A percentile compares a stretch with the other conserved stretches of the same genome.
These are phyloP conservation scores for Beauveria caledonica DNA, from an alignment of 2,329 filamentous ascomycete genomes.

Conservation along the genomic window DNA sequence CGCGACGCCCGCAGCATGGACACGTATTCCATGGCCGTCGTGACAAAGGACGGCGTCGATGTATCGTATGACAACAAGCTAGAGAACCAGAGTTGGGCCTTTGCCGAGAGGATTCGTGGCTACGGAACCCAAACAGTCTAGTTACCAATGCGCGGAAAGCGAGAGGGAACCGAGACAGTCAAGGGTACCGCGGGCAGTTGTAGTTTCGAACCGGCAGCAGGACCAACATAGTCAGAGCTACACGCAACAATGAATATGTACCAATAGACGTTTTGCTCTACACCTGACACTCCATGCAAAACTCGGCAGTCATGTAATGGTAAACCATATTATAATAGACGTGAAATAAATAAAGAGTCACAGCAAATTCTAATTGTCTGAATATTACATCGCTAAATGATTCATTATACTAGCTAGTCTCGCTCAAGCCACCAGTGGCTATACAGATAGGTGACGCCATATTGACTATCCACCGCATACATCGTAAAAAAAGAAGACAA, in stretches of 20 bases:
- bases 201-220: neutral
- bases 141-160: neutral
- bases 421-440: neutral
- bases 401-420: slow-evolving; percentile 7
- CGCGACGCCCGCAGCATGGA: slow-evolving; percentile 89
- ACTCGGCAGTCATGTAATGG: neutral
- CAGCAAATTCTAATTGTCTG: neutral
- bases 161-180: too few relatives aligned
- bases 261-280: slow-evolving; percentile 4
- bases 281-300: neutral
- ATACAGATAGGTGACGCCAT: neutral
- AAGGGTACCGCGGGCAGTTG: too few relatives aligned
- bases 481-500: neutral
- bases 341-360: too few relatives aligned
- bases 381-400: neutral
- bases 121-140: slow-evolving; percentile 79
- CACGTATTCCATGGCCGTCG: slow-evolving; percentile 80
- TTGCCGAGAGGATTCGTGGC: slow-evolving; percentile 88
- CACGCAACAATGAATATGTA: slow-evolving; percentile 6
- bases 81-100: slow-evolving; percentile 95
- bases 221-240: neutral
- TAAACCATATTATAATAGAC: too few relatives aligned
- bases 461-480: neutral
- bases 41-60: slow-evolving; percentile 84
- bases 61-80: slow-evolving; percentile 78